A percentile compares a stretch with the other conserved stretches of the same genome.
phyloP scores from a whole-genome alignment of 768 basidiomycete genomes.

The Brasilioporus rufonigricans region DNA sequence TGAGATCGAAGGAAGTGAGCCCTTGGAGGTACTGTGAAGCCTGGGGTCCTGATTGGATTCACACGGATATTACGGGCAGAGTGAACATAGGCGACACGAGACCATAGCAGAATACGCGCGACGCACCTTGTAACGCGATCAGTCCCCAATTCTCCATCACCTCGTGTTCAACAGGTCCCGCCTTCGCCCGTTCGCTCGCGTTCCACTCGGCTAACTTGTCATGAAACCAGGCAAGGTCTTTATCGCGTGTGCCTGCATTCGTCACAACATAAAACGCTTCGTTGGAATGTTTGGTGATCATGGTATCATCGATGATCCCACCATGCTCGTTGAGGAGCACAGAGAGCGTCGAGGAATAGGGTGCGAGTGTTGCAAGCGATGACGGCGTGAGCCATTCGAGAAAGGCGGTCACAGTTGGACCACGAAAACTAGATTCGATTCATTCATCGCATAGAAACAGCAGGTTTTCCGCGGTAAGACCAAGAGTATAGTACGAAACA shows the following conservation, averaged over 20 bases:
- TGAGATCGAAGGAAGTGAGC: conserved; percentile 72
- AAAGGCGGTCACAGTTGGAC: conserved; percentile 73
- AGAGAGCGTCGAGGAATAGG: conserved; percentile 81
- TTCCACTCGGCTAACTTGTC: conserved; percentile 79
- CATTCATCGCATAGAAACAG: background rate
- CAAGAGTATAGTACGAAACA: background rate
- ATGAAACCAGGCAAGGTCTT: conserved; percentile 78
- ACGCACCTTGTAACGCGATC: conserved; percentile 82
- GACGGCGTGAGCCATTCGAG: conserved; percentile 90
- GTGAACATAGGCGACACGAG: background rate
- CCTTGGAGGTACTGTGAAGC: conserved; percentile 78
- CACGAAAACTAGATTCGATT: conserved; percentile 62
- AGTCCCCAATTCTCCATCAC: conserved; percentile 84
- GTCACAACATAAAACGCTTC: conserved; percentile 93
- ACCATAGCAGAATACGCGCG: background rate
- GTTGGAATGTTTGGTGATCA: conserved; percentile 81
- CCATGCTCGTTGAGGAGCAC: conserved; percentile 86
- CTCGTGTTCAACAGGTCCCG: conserved; percentile 74
- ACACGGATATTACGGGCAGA: background rate
- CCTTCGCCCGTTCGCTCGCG: conserved; percentile 41
- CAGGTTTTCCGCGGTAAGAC: background rate
- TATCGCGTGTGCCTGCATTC: conserved; percentile 83
- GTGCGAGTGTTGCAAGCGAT: conserved; percentile 61
- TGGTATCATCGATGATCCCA: conserved; percentile 95
- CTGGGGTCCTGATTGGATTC: conserved; percentile 59